Evolutionary conservation across 2,329 filamentous ascomycete genomes (phyloP).

Genomic region (Cyanodermella asteris): DNA sequence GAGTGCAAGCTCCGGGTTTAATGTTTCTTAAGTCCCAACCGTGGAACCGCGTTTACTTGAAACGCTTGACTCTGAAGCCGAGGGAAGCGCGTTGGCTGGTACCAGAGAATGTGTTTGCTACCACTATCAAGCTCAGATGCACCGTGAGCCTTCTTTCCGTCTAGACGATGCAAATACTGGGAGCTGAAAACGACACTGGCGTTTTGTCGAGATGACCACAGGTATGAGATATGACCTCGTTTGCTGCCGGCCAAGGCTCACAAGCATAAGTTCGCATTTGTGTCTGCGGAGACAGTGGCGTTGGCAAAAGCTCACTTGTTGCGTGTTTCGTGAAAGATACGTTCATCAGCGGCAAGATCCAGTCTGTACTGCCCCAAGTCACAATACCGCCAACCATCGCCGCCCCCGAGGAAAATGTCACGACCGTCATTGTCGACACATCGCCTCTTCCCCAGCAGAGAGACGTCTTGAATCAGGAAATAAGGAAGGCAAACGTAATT

Average conservation of each 20-base stretch:
- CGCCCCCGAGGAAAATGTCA: slow-evolving; percentile 89
- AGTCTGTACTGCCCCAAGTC: slow-evolving; percentile 80
- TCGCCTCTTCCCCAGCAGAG: slow-evolving; percentile 87
- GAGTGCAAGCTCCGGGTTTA: too few species aligned
- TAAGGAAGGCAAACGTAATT: slow-evolving; percentile 92
- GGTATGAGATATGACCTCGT: neutral
- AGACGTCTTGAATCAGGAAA: slow-evolving; percentile 73
- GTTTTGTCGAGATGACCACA: too few species aligned
- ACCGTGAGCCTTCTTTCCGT: too few species aligned
- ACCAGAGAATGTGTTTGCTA: too few species aligned
- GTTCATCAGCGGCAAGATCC: slow-evolving; percentile 89
- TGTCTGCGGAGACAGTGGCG: slow-evolving; percentile 88
- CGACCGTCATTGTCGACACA: slow-evolving; percentile 92
- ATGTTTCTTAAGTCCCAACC: too few species aligned
- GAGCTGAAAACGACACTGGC: too few species aligned
- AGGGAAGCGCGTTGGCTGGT: too few species aligned
- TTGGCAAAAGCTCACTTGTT: slow-evolving; percentile 84
- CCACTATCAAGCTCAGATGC: too few species aligned
- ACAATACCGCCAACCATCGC: slow-evolving; percentile 84
- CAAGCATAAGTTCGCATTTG: slow-evolving; percentile 54
- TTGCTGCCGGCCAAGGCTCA: neutral
- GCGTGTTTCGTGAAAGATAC: slow-evolving; percentile 92
- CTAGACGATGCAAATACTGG: too few species aligned
- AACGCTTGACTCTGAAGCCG: too few species aligned
- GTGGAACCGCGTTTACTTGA: too few species aligned